phyloP scores from a whole-genome alignment of 1,139 yeast genomes.

The Lodderomyces beijingensis region DNA sequence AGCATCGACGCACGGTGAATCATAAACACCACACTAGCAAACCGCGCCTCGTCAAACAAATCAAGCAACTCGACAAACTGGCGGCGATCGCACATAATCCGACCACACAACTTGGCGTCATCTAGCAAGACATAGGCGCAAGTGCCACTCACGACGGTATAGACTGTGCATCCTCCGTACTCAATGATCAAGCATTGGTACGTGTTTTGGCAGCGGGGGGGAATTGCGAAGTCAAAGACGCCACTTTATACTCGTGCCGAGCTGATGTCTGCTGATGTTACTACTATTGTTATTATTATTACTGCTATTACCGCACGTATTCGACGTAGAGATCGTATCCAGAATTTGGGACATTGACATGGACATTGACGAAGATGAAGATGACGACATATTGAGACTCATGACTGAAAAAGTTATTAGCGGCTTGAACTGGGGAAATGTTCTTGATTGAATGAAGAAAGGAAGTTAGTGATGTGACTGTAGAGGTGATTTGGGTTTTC shows the following conservation, averaged over 20 bases:
- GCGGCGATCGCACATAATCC: background rate
- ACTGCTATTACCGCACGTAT: no score
- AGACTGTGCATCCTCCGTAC: background rate
- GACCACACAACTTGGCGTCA: slow-evolving; percentile 4
- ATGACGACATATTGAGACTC: no score
- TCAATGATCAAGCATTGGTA: slow-evolving; percentile 10
- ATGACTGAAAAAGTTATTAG: no score
- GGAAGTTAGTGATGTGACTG: no score
- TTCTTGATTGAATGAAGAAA: no score
- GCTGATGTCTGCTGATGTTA: no score
- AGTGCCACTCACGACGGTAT: slow-evolving; percentile 3
- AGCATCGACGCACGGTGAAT: slow-evolving; percentile 4
- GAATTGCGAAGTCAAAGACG: slow-evolving; percentile 18
- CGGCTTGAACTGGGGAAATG: no score
- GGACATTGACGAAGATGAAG: no score
- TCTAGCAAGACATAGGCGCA: slow-evolving; percentile 7
- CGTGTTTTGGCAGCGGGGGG: slow-evolving; percentile 6
- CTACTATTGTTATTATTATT: no score
- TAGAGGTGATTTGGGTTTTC: no score
- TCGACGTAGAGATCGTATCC: no score
- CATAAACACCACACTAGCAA: slow-evolving; percentile 7
- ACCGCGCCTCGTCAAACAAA: slow-evolving; percentile 8
- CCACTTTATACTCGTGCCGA: slow-evolving; percentile 14
- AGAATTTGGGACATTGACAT: no score
- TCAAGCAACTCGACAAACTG: slow-evolving; percentile 8